phyloP scores from a whole-genome alignment of 768 basidiomycete species.

The Polyporus arcularius region DNA sequence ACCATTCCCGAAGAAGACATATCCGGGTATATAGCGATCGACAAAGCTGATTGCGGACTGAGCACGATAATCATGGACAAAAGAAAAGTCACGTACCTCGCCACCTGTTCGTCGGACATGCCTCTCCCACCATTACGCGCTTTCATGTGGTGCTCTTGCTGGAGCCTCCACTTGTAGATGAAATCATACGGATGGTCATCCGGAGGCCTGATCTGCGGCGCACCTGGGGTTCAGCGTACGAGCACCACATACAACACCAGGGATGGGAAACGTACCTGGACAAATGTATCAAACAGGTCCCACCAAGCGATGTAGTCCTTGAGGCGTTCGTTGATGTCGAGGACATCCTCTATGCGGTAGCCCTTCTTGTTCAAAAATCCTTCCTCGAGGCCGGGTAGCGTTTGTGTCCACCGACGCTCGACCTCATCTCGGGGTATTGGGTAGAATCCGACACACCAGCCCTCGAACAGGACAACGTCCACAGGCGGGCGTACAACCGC shows the following conservation, averaged over 20 bases:
- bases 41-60: conserved; percentile 60
- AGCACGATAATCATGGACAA: background rate
- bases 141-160: conserved; percentile 93
- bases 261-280: conserved; percentile 57
- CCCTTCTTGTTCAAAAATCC: conserved; percentile 36
- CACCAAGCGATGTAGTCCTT: conserved; percentile 66
- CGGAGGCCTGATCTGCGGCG: conserved; percentile 40
- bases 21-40: conserved; percentile 92
- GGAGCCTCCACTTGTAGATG: conserved; percentile 84
- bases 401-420: conserved; percentile 49
- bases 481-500: conserved; percentile 49
- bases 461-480: conserved; percentile 91
- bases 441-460: conserved; percentile 92
- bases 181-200: conserved; percentile 42
- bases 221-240: background rate
- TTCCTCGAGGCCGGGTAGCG: conserved; percentile 32
- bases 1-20: conserved; percentile 80
- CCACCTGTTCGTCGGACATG: conserved; percentile 83
- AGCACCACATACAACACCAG: background rate
- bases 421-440: conserved; percentile 57
- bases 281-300: conserved; percentile 67
- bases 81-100: conserved; percentile 35
- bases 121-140: conserved; percentile 79
- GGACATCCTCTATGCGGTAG: conserved; percentile 53
- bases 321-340: conserved; percentile 64